Evolutionary conservation across 2,329 filamentous ascomycete genomes (phyloP).

Genomic region (Gnomoniopsis sp.): DNA sequence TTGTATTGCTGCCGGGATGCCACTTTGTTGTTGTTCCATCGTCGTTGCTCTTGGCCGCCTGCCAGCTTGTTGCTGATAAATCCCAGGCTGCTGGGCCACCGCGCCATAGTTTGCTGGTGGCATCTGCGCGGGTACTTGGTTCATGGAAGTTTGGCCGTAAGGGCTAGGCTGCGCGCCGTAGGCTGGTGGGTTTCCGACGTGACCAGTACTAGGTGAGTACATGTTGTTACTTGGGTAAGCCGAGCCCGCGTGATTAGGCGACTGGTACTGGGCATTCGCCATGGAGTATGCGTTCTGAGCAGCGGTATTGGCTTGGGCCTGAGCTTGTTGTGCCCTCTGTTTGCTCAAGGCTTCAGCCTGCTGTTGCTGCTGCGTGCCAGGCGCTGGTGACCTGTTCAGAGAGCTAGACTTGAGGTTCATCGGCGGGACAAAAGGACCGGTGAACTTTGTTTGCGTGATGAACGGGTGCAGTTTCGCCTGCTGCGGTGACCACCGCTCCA

Average conservation of each 20-base stretch:
- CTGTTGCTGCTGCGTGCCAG: constrained; percentile 92
- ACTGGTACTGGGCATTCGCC: constrained; percentile 47
- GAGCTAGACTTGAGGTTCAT: constrained; percentile 93
- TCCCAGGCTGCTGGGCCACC: constrained; percentile 44
- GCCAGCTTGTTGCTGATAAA: constrained; percentile 78
- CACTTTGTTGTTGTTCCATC: constrained; percentile 91
- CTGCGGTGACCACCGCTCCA: constrained; percentile 96
- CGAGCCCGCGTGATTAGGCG: constrained; percentile 24
- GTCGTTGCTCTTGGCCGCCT: constrained; percentile 86
- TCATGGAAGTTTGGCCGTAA: constrained; percentile 73
- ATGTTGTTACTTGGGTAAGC: constrained; percentile 64
- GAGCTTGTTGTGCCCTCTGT: constrained; percentile 73
- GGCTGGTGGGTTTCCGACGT: constrained; percentile 66
- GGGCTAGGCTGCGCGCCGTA: constrained; percentile 71
- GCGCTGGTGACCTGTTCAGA: constrained; percentile 81
- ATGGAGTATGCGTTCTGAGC: constrained; percentile 64
- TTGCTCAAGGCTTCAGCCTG: constrained; percentile 93
- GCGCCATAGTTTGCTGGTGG: constrained; percentile 60
- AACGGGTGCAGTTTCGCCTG: constrained; percentile 97
- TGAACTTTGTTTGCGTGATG: constrained; percentile 97
- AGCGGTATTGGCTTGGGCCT: constrained; percentile 66
- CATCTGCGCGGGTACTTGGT: constrained; percentile 64
- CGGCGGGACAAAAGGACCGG: constrained; percentile 90
- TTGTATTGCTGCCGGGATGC: constrained; percentile 89
- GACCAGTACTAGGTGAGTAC: constrained; percentile 59